These are phyloP conservation scores for Macrolepiota fuliginosa DNA, from an alignment of 768 basidiomycete species.

Conservation along the genomic window DNA sequence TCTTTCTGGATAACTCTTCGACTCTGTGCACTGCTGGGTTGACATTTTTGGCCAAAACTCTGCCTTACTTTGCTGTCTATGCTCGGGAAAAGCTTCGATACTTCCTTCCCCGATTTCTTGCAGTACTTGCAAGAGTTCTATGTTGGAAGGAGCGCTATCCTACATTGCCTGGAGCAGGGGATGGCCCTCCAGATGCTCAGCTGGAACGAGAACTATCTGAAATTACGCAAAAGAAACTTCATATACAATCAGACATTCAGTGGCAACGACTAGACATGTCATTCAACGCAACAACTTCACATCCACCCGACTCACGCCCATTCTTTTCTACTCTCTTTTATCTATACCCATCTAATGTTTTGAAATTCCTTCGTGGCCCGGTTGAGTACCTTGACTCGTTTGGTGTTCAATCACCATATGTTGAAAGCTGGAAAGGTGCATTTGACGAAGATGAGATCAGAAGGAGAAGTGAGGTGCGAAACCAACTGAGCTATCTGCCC, in stretches of 20 bases:
- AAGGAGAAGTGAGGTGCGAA: slow-evolving; percentile 65
- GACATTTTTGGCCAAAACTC: slow-evolving; percentile 61
- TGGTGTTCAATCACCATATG: slow-evolving; percentile 54
- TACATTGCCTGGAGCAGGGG: slow-evolving; percentile 25
- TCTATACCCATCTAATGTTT: slow-evolving; percentile 85
- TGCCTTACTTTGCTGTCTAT: slow-evolving; percentile 73
- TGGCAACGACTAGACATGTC: slow-evolving; percentile 70
- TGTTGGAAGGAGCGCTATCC: slow-evolving; percentile 66
- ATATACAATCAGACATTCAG: slow-evolving; percentile 51
- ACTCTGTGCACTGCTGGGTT: slow-evolving; percentile 65
- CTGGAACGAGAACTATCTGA: slow-evolving; percentile 40
- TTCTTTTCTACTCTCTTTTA: slow-evolving; percentile 85
- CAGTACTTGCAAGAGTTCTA: slow-evolving; percentile 65
- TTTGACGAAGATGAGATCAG: slow-evolving; percentile 70
- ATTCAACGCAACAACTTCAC: slow-evolving; percentile 50
- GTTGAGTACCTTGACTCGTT: slow-evolving; percentile 56
- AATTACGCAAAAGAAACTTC: slow-evolving; percentile 35
- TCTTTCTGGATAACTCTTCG: slow-evolving; percentile 74
- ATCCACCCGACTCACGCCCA: slow-evolving; percentile 56
- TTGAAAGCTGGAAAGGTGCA: slow-evolving; percentile 67
- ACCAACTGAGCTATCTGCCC: not conserved
- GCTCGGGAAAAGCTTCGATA: slow-evolving; percentile 53
- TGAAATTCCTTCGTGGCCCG: slow-evolving; percentile 76
- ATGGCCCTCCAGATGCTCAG: slow-evolving; percentile 29
- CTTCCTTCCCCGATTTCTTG: slow-evolving; percentile 64